These are phyloP conservation scores for Xylaria cubensis DNA, from an alignment of 495 filamentous ascomycete species.

Conservation along the genomic window DNA sequence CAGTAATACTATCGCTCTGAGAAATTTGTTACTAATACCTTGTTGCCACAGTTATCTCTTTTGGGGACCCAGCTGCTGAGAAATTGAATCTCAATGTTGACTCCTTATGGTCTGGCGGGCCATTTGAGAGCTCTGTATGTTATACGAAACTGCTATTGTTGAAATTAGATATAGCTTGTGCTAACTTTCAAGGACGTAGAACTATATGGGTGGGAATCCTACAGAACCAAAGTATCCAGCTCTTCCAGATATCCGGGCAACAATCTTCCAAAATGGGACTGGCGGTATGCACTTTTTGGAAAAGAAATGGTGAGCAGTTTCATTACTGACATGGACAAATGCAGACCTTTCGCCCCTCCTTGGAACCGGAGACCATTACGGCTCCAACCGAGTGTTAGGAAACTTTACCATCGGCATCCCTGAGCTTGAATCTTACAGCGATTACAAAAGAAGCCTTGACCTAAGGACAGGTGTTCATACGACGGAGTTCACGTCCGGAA, in stretches of 20 bases:
- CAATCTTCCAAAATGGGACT: conserved; percentile 55
- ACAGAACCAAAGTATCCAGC: conserved; percentile 39
- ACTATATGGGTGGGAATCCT: conserved; percentile 57
- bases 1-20: neutral
- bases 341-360: conserved; percentile 46
- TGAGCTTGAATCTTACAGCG: conserved; percentile 34
- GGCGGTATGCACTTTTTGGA: conserved; percentile 36
- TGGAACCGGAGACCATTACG: conserved; percentile 51
- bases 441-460: conserved; percentile 52
- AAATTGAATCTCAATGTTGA: conserved; percentile 54
- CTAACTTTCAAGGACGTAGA: conserved; percentile 23
- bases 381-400: conserved; percentile 51
- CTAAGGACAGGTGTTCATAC: conserved; percentile 50
- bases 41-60: conserved; percentile 40
- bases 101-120: conserved; percentile 54
- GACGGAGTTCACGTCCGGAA: conserved; percentile 38
- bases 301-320: neutral
- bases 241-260: conserved; percentile 50
- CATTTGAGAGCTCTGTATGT: conserved; percentile 42
- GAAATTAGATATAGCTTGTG: neutral
- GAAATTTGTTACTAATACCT: neutral
- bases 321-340: conserved; percentile 6
- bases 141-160: neutral
- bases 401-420: conserved; percentile 52
- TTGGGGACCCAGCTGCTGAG: conserved; percentile 46